These are phyloP conservation scores for Sarcocystis neurona DNA, from an alignment of 169 alveolate genomes.

Conservation along the genomic window DNA sequence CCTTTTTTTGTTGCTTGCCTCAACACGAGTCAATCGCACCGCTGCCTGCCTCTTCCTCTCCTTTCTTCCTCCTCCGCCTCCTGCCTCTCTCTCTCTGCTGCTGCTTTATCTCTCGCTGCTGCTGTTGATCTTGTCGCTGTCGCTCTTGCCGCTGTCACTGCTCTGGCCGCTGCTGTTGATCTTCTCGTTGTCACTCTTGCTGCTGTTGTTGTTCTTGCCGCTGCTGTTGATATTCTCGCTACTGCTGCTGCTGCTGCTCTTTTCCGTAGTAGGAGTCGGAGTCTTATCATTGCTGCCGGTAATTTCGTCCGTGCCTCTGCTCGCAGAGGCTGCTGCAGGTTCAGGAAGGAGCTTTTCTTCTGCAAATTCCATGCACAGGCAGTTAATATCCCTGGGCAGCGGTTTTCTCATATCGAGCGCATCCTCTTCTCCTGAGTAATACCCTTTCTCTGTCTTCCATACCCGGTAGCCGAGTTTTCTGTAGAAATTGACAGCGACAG, in stretches of 20 bases:
- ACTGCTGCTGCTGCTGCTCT: not conserved
- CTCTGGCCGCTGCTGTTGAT: slow-evolving; percentile 23
- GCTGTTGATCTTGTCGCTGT: not conserved
- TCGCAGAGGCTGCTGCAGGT: too few species aligned
- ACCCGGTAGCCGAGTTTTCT: slow-evolving; percentile 87
- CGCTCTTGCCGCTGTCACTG: not conserved
- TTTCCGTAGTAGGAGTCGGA: not conserved
- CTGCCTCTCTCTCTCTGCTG: not conserved
- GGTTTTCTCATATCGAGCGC: slow-evolving; percentile 87
- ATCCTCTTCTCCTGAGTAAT: slow-evolving; percentile 89
- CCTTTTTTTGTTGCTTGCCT: too few species aligned
- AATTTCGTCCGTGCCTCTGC: too few species aligned
- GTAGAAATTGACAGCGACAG: slow-evolving; percentile 90
- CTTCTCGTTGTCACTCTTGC: slow-evolving; percentile 9
- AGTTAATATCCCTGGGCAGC: slow-evolving; percentile 19
- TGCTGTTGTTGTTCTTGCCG: slow-evolving; percentile 27
- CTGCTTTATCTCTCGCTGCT: not conserved
- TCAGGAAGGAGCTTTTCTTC: too few species aligned
- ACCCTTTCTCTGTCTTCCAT: slow-evolving; percentile 82
- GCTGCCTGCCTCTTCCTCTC: not conserved
- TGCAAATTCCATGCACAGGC: not conserved
- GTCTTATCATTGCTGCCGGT: too few species aligned
- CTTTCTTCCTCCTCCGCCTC: not conserved
- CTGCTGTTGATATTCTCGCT: not conserved
- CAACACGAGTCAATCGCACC: too few species aligned